Evolutionary conservation across 352 stramenopile species (phyloP).

Genomic region (Globisporangium nodosum): DNA sequence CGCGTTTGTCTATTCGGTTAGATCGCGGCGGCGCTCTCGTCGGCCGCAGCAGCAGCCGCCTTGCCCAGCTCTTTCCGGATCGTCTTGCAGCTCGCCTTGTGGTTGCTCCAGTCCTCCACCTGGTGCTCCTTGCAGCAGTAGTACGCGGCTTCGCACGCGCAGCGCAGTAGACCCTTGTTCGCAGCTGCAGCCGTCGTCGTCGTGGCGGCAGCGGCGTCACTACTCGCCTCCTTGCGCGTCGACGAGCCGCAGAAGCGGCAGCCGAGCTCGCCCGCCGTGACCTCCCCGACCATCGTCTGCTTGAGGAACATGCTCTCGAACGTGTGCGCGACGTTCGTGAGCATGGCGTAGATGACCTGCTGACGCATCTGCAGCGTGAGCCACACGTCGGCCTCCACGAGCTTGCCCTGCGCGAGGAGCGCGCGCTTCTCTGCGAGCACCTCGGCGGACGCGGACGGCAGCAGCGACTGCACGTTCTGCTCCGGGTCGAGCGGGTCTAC

Average conservation of each 20-base stretch:
- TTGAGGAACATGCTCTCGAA: constrained; percentile 82
- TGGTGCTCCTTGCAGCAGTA: constrained; percentile 86
- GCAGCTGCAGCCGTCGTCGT: neutral
- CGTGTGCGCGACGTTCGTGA: constrained; percentile 79
- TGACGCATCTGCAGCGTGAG: constrained; percentile 83
- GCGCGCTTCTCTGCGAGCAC: constrained; percentile 55
- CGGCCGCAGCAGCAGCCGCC: neutral
- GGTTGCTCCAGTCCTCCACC: constrained; percentile 73
- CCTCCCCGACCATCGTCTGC: constrained; percentile 62
- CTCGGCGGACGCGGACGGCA: constrained; percentile 52
- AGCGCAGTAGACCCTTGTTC: constrained; percentile 37
- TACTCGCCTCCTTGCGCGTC: constrained; percentile 17
- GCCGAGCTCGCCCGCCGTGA: constrained; percentile 50
- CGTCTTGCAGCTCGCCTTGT: constrained; percentile 72
- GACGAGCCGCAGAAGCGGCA: constrained; percentile 64
- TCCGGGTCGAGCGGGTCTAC: constrained; percentile 68
- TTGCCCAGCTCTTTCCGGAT: constrained; percentile 39
- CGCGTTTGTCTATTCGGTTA: constrained; percentile 4
- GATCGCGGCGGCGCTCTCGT: neutral
- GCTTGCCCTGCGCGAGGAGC: constrained; percentile 61
- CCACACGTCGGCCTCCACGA: constrained; percentile 84
- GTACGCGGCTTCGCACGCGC: constrained; percentile 68
- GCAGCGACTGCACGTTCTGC: constrained; percentile 71
- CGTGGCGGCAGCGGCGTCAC: neutral
- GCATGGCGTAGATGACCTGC: constrained; percentile 70